A percentile compares a stretch with the other conserved stretches of the same genome.
These are phyloP conservation scores for Claviceps citrina DNA, from an alignment of 2,329 filamentous ascomycete genomes.

Conservation along the genomic window DNA sequence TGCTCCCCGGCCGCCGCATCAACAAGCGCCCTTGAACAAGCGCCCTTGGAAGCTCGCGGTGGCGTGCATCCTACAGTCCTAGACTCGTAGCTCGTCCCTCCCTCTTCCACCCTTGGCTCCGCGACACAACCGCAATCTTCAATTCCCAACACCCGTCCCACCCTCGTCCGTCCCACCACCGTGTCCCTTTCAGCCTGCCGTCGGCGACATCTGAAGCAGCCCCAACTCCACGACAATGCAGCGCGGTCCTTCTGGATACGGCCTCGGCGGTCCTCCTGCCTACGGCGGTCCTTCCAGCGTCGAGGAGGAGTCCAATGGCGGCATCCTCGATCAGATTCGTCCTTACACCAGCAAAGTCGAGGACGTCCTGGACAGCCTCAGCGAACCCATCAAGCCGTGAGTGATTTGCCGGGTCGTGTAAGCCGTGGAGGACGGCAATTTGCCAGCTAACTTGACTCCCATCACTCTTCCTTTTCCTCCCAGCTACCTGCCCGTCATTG, in stretches of 20 bases:
- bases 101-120: background rate
- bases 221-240: slow-evolving; percentile 16
- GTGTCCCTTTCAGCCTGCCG: background rate
- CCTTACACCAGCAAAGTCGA: slow-evolving; percentile 98
- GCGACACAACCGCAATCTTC: background rate
- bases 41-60: no score
- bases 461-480: slow-evolving; percentile 9
- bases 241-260: slow-evolving; percentile 63
- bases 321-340: slow-evolving; percentile 64
- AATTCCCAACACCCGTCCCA: background rate
- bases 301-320: slow-evolving; percentile 45
- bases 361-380: slow-evolving; percentile 71
- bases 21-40: no score
- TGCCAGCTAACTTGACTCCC: slow-evolving; percentile 8
- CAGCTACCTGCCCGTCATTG: slow-evolving; percentile 87
- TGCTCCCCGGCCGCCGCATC: no score
- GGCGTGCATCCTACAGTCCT: no score
- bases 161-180: background rate
- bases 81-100: no score
- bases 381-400: slow-evolving; percentile 88
- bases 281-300: slow-evolving; percentile 44
- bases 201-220: no score
- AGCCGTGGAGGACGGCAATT: background rate
- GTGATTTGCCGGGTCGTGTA: slow-evolving; percentile 12
- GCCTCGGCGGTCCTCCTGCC: slow-evolving; percentile 54